phyloP scores from a whole-genome alignment of 2,329 filamentous ascomycete genomes.

The Parastagonospora nodorum region DNA sequence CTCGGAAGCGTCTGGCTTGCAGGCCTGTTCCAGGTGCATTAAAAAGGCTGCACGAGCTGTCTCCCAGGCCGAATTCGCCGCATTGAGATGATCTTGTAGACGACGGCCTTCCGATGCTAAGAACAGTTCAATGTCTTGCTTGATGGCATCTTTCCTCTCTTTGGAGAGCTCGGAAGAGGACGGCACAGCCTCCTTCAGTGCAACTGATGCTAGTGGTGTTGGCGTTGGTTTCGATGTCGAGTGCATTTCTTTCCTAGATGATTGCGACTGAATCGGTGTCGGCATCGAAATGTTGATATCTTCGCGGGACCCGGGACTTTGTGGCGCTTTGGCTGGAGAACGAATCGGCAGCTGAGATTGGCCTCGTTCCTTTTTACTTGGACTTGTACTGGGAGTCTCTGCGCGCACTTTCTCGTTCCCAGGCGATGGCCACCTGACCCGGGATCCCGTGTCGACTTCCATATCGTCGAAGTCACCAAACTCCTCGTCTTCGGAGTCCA shows the following conservation, averaged over 20 bases:
- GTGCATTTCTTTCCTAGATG: constrained; percentile 8
- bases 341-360: constrained; percentile 26
- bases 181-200: constrained; percentile 6
- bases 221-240: constrained; percentile 18
- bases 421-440: constrained; percentile 14
- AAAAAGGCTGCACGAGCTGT: constrained; percentile 31
- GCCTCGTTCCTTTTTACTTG: constrained; percentile 1
- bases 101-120: constrained; percentile 27
- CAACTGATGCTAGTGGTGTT: constrained; percentile 1
- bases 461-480: constrained; percentile 34
- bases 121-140: constrained; percentile 28
- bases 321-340: constrained; percentile 32
- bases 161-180: constrained; percentile 34
- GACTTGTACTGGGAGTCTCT: constrained; percentile 17
- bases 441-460: constrained; percentile 22
- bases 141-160: constrained; percentile 27
- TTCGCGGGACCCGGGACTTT: constrained; percentile 20
- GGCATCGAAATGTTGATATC: constrained; percentile 20
- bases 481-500: constrained; percentile 43
- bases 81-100: constrained; percentile 30
- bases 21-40: constrained; percentile 31
- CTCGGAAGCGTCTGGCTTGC: constrained; percentile 23
- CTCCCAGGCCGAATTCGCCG: constrained; percentile 31
- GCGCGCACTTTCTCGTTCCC: constrained; percentile 12
- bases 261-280: constrained; percentile 25